Evolutionary conservation across 768 basidiomycete species (phyloP), one percentile per base, ranked within the genome.

Genomic region (Fomitopsis serialis): DNA sequence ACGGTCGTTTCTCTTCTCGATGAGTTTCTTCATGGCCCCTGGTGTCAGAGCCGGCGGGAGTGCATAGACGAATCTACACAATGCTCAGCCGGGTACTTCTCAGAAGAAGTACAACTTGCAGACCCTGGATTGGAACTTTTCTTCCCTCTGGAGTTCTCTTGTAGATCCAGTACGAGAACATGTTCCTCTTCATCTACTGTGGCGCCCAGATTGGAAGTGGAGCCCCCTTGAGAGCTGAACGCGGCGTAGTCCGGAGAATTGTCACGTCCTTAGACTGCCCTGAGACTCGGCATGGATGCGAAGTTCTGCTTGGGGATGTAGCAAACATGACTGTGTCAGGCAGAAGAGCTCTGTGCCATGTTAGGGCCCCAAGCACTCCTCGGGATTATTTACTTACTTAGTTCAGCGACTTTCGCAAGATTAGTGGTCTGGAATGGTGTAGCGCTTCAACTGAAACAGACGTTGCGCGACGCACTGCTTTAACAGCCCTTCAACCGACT

Each of bases 281-380:
- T 72, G 69, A 34, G 73, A 67, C 6, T 63, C 62, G 10, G 58
- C 58, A 50, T 86, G 77, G 50, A 86, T 74, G 48, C 78, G 78
- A 12, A 89, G 66, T 43, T 87, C 78, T 44, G 78, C 74, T 27
- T 68, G 51, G 87, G 82, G 57, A 87, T 84, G 63, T 93, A 95
- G 90, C 85, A 61, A 95, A 95, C 48, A 78, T 84, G 60, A 96
- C 74, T 37, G 91, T 72, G 53, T 87, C 82, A 1, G 92, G 92
- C 13, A 94, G 70, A n/a, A 96, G 75, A 9, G 89, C 82, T 68
- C 90, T 92, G 53, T 36, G 37, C 42, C 37, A 32, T 32, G n/a
- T n/a, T n/a, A n/a, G n/a, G n/a, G n/a, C n/a, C 29, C 7, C 21
- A n/a, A 7, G 6, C 7, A 17, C 15, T 42, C 15, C 6, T 6